Evolutionary conservation across 306 rosid species (phyloP), one percentile per base, ranked within the genome.

Genomic region (Sicyos edulis): DNA sequence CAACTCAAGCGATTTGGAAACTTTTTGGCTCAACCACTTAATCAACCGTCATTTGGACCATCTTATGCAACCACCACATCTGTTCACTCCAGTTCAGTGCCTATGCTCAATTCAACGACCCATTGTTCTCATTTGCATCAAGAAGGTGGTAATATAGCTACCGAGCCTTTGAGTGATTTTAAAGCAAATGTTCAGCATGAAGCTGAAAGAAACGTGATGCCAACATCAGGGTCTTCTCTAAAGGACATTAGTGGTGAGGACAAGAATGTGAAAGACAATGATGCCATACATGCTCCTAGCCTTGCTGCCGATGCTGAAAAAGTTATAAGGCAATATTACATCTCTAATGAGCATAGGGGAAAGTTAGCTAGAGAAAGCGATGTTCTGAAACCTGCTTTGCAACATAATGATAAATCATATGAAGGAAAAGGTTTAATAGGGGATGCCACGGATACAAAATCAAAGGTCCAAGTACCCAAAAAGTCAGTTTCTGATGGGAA

Each of bases 41-140:
- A 86, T 47, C 98, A 88, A 50, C 88, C 96, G 74, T 93, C 96
- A 1, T 82, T 72, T 61, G 98, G 95, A 75, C 84, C 96, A 57
- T 81, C 96, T 0, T 84, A 85, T 82, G 91, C 91, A n/a, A 93
- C 98, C 24, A 88, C 97, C 64, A 92, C 93, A 0, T 90, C 88
- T 19, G 92, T 90, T 56, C 84, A 90, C 82, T 88, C 91, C 54
- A 80, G 89, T 67, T 88, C 98, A 78, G 97, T 96, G 29, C 96
- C 95, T 40, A 82, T 93, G 90, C 81, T 66, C 20, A 91, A 85
- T 83, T 83, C 90, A 54, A 82, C 89, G 44, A 88, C 96, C 29
- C 72, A 76, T 80, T 83, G 81, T 80, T 78, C 96, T 53, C 80
- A 71, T 75, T 75, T 83, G 68, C 84, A 32, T 75, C 74, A 62